Evolutionary conservation across 192 early-diverging fungal species (phyloP).

Genomic region (Rhizophagus sp.): DNA sequence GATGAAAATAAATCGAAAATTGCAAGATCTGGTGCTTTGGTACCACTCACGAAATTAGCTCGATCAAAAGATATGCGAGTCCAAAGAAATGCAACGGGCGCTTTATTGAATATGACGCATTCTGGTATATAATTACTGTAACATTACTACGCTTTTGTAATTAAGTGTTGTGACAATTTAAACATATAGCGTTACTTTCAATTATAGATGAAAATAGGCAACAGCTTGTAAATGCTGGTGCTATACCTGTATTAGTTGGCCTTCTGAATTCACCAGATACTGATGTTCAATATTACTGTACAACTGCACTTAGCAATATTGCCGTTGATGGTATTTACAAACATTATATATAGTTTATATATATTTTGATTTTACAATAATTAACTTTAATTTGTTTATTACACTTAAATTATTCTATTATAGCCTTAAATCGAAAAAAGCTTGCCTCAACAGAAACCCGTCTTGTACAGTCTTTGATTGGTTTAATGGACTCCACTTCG

Average conservation of each 20-base stretch:
- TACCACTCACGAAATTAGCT: conserved; percentile 72
- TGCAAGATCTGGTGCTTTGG: conserved; percentile 79
- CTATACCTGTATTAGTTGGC: conserved; percentile 79
- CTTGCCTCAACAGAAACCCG: conserved; percentile 71
- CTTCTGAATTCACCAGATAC: conserved; percentile 74
- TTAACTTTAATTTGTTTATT: not conserved
- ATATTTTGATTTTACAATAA: not conserved
- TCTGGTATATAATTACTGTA: conserved; percentile 44
- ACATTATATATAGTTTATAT: not conserved
- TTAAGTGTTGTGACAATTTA: not conserved
- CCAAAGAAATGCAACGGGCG: conserved; percentile 88
- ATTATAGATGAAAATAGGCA: conserved; percentile 69
- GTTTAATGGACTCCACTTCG: conserved; percentile 74
- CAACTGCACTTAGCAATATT: conserved; percentile 87
- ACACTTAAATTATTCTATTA: not conserved
- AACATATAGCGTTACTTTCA: not conserved
- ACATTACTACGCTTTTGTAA: too few species aligned
- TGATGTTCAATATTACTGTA: conserved; percentile 90
- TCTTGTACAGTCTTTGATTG: conserved; percentile 75
- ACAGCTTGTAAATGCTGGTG: conserved; percentile 78
- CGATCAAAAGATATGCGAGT: conserved; percentile 81
- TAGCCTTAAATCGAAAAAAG: conserved; percentile 58
- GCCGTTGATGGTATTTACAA: conserved; percentile 69
- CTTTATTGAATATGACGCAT: conserved; percentile 92
- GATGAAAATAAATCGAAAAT: conserved; percentile 91